A percentile compares a stretch with the other conserved stretches of the same genome.
Conservation (phyloP, 192 early-diverging fungal genomes). For the Mortierella alpina region DNA sequence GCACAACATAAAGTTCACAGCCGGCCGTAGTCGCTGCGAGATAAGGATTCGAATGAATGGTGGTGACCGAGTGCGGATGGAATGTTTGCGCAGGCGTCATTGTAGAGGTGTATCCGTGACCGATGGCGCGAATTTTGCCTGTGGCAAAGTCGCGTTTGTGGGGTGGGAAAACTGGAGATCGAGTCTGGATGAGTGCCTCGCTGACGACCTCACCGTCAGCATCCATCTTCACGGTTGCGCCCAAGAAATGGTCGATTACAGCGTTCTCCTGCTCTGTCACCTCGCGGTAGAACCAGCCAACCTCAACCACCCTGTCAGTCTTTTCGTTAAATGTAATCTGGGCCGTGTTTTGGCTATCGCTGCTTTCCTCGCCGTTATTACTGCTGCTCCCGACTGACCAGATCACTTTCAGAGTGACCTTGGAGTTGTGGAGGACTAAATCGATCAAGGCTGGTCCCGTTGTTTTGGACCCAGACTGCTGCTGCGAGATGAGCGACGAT, state of each 20-base stretch:
- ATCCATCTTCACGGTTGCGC: constrained; percentile 39
- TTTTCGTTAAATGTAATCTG: constrained; percentile 24
- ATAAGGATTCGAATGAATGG: constrained; percentile 41
- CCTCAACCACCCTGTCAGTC: constrained; percentile 38
- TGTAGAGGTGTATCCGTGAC: constrained; percentile 36
- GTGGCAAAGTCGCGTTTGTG: constrained; percentile 31
- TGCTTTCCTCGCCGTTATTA: background rate
- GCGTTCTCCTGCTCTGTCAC: constrained; percentile 38
- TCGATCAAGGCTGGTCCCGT: constrained; percentile 40
- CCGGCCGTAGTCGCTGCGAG: constrained; percentile 24
- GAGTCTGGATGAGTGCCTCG: constrained; percentile 40
- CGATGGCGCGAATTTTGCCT: constrained; percentile 10
- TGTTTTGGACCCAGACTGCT: constrained; percentile 14
- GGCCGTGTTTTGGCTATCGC: constrained; percentile 5
- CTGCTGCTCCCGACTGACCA: constrained; percentile 21
- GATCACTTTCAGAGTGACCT: constrained; percentile 24
- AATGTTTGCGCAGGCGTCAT: constrained; percentile 44
- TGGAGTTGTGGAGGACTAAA: constrained; percentile 20
- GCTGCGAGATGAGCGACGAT: constrained; percentile 19
- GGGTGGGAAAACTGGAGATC: constrained; percentile 47
- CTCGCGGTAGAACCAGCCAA: constrained; percentile 51
- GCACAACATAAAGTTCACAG: constrained; percentile 36
- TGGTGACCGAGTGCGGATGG: constrained; percentile 48
- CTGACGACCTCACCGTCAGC: constrained; percentile 25
- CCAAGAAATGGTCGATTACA: constrained; percentile 31